Evolutionary conservation across 106 monocot species (phyloP), one percentile per base, ranked within the genome.

Genomic region (Posidonia australis): DNA sequence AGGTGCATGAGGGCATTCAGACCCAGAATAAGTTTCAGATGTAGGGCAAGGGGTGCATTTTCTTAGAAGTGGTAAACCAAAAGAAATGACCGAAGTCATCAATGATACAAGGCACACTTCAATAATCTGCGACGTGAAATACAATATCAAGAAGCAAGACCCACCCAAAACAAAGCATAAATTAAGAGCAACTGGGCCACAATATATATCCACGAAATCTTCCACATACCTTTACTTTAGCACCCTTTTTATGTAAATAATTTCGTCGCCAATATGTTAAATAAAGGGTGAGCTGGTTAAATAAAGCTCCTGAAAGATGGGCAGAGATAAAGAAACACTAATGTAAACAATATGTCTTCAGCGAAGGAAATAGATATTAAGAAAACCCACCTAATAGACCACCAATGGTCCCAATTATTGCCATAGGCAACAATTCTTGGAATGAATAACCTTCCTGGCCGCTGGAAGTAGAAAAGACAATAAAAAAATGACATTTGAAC

Each of bases 381-480:
- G 26, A 57, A 46, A 17, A 72, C 83, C 22, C 67, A 94, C 94
- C 94, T 55, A 90, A 79, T 75, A 96, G 74, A 63, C 96, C 96
- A 67, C 96, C 96, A 74, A 96, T 84, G 69, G 90, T 78, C 44
- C 96, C 96, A 73, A 96, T 96, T 78, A 96, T 81, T 23, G 96
- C 84, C 90, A 96, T 89, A 13, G 96, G 96, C 27, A 96, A 62
- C 57, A 96, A 64, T 72, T 96, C 96, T 58, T 90, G 82, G 73
- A 84, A 96, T 13, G 90, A 96, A 74, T 96, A 96, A 74, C 87
- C 96, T 72, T 96, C 96, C 76, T 96, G 96, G 58, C 87, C 96
- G 78, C 94, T 94, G 56, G 23, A 58, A 63, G 31, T 22, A 62
- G 44, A 65, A 63, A 13, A 61, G 10, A 61, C 60, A 29, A 55